Conservation (phyloP, 495 filamentous ascomycete genomes). For the Podospora anserina region DNA sequence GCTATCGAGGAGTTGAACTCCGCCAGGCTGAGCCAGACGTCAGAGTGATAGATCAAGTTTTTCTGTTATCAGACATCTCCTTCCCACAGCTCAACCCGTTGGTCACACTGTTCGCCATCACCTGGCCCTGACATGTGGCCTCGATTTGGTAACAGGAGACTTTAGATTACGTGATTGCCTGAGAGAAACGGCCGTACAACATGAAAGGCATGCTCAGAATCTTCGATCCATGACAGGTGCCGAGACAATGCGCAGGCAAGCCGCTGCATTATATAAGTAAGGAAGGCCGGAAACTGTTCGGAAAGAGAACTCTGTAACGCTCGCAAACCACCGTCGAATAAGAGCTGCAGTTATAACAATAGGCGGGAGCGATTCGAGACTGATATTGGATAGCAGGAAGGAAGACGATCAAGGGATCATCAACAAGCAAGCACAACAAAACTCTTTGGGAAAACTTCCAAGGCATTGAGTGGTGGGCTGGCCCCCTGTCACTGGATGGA, state of each 20-base stretch:
- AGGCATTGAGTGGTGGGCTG: conserved; percentile 1
- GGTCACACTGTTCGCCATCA: conserved; percentile 19
- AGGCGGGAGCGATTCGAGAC: neutral
- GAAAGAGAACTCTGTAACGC: neutral
- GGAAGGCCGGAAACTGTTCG: neutral
- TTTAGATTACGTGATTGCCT: conserved; percentile 30
- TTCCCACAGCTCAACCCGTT: neutral
- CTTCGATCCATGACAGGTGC: neutral
- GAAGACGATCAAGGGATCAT: neutral
- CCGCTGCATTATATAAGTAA: neutral
- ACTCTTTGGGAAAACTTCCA: neutral
- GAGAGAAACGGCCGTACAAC: neutral
- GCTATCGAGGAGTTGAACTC: conserved; percentile 1
- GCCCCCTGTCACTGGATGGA: conserved; percentile 4
- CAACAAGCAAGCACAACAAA: neutral
- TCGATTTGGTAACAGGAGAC: conserved; percentile 15
- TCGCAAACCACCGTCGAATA: neutral
- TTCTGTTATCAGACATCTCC: neutral
- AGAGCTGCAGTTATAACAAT: neutral
- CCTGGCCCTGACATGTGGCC: conserved; percentile 27
- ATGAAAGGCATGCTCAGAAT: neutral
- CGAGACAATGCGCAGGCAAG: neutral
- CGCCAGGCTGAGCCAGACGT: conserved; percentile 5
- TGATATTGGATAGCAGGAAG: neutral
- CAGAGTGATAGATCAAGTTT: conserved; percentile 13